Percentiles rank a stretch among this genome's conserved stretches.
Conservation (phyloP, 139 green algal genomes). For the Tetradesmus lagerheimii region DNA sequence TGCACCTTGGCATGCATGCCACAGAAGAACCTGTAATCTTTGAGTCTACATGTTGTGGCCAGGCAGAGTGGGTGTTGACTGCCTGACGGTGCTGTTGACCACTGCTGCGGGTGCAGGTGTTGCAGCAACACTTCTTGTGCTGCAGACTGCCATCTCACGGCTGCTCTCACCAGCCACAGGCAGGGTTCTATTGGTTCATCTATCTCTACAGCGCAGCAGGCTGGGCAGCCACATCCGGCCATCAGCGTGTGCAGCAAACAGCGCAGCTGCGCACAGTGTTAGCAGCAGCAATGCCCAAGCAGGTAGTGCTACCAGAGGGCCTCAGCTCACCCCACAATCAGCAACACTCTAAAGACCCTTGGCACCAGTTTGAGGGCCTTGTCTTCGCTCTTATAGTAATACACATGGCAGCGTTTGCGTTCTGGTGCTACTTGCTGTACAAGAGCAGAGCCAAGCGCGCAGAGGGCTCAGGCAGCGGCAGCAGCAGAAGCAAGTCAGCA, state of each 20-base stretch:
- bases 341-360: slow-evolving; percentile 28
- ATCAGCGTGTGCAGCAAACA: not conserved
- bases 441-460: slow-evolving; percentile 14
- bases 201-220: not conserved
- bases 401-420: slow-evolving; percentile 40
- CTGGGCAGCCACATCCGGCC: not conserved
- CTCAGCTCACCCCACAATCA: not conserved
- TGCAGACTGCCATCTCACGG: not conserved
- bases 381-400: slow-evolving; percentile 31
- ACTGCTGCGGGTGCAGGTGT: not conserved
- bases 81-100: not conserved
- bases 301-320: slow-evolving; percentile 33
- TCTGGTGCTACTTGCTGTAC: slow-evolving; percentile 43
- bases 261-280: not conserved
- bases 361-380: slow-evolving; percentile 46
- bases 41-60: too few species aligned
- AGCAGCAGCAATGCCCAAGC: slow-evolving; percentile 4
- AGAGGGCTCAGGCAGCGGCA: not conserved
- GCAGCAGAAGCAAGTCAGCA: slow-evolving; percentile 19
- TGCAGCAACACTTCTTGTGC: not conserved
- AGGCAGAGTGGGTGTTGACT: not conserved
- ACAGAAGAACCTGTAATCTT: too few species aligned
- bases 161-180: not conserved
- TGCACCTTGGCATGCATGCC: too few species aligned
- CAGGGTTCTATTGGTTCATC: too few species aligned